Base-by-base conservation (phyloP, 2,329 filamentous ascomycete species). In the Colletotrichum graminicola region DNA sequence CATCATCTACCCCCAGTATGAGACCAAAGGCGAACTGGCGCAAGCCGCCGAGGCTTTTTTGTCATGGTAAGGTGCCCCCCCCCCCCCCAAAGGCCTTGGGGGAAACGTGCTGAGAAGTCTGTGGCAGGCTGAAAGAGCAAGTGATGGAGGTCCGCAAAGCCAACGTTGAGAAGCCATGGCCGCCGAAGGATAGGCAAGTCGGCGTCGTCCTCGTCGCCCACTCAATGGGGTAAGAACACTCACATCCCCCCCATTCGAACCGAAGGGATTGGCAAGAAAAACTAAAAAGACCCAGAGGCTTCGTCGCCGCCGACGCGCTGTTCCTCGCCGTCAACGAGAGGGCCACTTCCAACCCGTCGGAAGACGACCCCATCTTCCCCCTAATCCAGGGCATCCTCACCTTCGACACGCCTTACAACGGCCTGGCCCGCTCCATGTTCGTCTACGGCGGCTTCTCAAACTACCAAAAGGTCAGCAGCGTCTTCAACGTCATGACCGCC, bases 341-440 rank as follows among this genome's bases (percentile, higher is more conserved):
- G 71, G 85, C 87, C 0, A 78, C 83, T 16, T 77, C 75, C 47
- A 77, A 79, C n/a, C 70, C 78, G 34, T 73, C 75, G 1, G 76
- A 80, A 10, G 74, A 75, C 1, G 71, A 75, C 2, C 86, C 90
- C 60, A 89, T 94, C 80, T 97, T 97, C 79, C 94, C 94, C 0
- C 88, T 93, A 65, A 92, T 97, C 71, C 92, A 94, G 76, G 94
- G 92, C 61, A 86, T 97, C 21, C 85, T 97, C 43, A 90, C 93
- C 8, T 96, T 96, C 76, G 94, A 97, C 80, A 97, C 94, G 0
- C 94, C 94, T 0, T 97, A 92, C 80, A 90, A 94, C 68, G 91
- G 91, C 8, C 85, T 89, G 21, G 85, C 87, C 3, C 81, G 87
- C 16, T 87, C 85, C 60, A 88, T 89, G 86, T 89, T 89, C 72